Conservation (phyloP, 2,329 filamentous ascomycete species). For the Trichoderma koningii region DNA sequence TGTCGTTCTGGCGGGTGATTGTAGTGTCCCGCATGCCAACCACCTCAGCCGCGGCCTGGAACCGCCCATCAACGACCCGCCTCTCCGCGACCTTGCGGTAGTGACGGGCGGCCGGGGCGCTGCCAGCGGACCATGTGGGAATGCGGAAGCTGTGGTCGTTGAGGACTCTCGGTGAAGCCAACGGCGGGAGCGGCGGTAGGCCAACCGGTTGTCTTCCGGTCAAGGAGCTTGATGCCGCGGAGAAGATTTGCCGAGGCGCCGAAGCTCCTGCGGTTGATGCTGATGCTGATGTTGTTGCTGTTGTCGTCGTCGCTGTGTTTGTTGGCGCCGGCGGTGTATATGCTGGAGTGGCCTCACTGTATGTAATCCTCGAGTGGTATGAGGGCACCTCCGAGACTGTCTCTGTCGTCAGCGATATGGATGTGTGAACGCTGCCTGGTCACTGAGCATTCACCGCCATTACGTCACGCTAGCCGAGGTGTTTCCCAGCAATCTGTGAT, state of each 20-base stretch:
- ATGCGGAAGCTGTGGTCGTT: constrained; percentile 58
- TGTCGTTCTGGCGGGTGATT: constrained; percentile 19
- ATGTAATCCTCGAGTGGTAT: constrained; percentile 59
- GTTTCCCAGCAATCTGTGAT: background rate
- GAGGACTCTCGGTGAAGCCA: constrained; percentile 43
- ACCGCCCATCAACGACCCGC: constrained; percentile 53
- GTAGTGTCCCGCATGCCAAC: constrained; percentile 9
- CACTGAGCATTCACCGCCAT: background rate
- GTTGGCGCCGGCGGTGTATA: constrained; percentile 47
- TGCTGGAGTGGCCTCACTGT: constrained; percentile 51
- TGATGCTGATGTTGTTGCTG: background rate
- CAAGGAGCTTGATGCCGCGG: constrained; percentile 34
- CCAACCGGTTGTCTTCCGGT: constrained; percentile 45
- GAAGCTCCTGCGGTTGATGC: background rate
- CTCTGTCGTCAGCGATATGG: background rate
- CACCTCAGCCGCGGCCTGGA: constrained; percentile 36
- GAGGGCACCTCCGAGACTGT: constrained; percentile 65
- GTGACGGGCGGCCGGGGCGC: constrained; percentile 57
- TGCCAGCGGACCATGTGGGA: constrained; percentile 59
- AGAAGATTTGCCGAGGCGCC: constrained; percentile 20
- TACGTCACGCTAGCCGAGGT: background rate
- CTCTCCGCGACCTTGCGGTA: constrained; percentile 66
- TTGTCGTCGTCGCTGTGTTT: constrained; percentile 18
- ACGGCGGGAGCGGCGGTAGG: constrained; percentile 54
- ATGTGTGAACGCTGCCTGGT: background rate